phyloP scores from a whole-genome alignment of 2,329 filamentous ascomycete genomes.

The Nigrospora sphaerica region DNA sequence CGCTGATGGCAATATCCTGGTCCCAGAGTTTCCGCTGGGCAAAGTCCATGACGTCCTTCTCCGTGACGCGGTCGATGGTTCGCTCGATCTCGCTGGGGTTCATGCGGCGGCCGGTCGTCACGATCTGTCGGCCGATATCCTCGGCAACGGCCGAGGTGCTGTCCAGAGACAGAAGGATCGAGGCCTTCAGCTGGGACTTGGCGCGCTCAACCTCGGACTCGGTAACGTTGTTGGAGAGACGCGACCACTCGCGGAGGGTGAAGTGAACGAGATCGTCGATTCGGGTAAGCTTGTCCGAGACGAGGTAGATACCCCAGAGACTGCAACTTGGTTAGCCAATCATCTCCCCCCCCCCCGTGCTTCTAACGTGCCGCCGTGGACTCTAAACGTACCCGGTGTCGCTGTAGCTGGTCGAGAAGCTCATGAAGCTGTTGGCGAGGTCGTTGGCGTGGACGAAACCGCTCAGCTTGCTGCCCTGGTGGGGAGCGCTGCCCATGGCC shows the following conservation, averaged over 20 bases:
- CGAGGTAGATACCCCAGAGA: slow-evolving; percentile 99
- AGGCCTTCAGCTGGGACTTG: slow-evolving; percentile 98
- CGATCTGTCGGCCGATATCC: slow-evolving; percentile 96
- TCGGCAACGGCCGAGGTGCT: slow-evolving; percentile 96
- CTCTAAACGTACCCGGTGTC: slow-evolving; percentile 79
- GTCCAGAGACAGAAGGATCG: slow-evolving; percentile 92
- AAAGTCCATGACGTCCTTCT: slow-evolving; percentile 96
- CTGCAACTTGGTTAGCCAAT: slow-evolving; percentile 39
- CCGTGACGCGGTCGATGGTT: slow-evolving; percentile 78
- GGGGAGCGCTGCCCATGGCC: slow-evolving; percentile 93
- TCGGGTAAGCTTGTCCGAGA: slow-evolving; percentile 78
- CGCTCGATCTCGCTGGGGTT: slow-evolving; percentile 91
- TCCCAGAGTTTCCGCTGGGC: slow-evolving; percentile 95
- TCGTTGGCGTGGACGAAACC: slow-evolving; percentile 89
- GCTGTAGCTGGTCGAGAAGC: slow-evolving; percentile 98
- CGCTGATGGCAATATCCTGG: slow-evolving; percentile 88
- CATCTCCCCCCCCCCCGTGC: background rate
- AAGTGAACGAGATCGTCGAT: slow-evolving; percentile 98
- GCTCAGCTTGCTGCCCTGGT: slow-evolving; percentile 97
- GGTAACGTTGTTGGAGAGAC: slow-evolving; percentile 81
- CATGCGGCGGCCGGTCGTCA: slow-evolving; percentile 92
- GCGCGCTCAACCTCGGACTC: slow-evolving; percentile 93
- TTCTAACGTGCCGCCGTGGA: background rate
- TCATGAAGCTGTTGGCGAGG: slow-evolving; percentile 99
- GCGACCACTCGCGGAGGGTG: slow-evolving; percentile 95